phyloP scores from a whole-genome alignment of 768 basidiomycete species.

The Gymnopilus dilepis region DNA sequence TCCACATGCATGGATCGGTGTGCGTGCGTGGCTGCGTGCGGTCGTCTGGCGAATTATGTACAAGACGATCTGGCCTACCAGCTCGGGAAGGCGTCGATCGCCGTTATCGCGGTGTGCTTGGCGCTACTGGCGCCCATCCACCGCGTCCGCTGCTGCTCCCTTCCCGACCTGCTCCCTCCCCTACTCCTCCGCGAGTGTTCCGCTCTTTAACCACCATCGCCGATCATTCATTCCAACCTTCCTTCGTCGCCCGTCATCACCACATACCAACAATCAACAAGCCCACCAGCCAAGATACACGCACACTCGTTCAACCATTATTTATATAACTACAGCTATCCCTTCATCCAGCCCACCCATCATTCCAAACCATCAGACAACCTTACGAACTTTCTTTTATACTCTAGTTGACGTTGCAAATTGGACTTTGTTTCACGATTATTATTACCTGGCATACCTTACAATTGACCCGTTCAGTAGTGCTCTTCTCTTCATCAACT shows the following conservation, averaged over 20 bases:
- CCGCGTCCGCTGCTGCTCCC: neutral
- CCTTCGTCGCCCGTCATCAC: neutral
- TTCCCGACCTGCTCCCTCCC: neutral
- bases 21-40: neutral
- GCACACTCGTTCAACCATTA: neutral
- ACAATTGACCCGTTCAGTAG: neutral
- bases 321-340: slow-evolving; percentile 1
- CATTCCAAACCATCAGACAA: slow-evolving; percentile 3
- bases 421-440: slow-evolving; percentile 2
- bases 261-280: neutral
- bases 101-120: neutral
- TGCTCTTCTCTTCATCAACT: neutral
- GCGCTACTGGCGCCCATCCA: neutral
- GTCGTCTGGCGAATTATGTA: neutral
- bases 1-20: neutral
- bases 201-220: neutral
- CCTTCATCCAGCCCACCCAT: too few species aligned
- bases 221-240: neutral
- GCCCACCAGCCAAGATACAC: neutral
- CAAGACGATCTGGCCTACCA: neutral
- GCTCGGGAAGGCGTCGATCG: neutral
- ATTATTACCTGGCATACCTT: neutral
- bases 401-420: slow-evolving; percentile 5
- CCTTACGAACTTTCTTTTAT: slow-evolving; percentile 2
- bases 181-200: neutral